Evolutionary conservation across 148 eudicot species (phyloP), one percentile per base, ranked within the genome.

Genomic region (Arctostaphylos glauca): DNA sequence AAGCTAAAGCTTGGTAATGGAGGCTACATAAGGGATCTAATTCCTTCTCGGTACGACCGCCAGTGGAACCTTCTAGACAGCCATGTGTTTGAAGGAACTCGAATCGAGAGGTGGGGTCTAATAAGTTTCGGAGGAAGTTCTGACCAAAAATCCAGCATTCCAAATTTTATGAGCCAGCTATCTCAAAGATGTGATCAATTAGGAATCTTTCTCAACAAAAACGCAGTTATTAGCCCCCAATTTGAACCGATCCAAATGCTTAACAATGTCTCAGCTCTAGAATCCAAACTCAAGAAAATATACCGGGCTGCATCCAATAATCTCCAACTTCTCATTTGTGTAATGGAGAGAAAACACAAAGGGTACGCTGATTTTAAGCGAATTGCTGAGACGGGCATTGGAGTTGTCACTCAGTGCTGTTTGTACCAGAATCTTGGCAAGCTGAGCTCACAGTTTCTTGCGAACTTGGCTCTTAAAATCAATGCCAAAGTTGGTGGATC

Each of bases 401-500:
- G 98, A 2, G 88, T 96, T 23, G 80, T 96, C 44, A 94, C 93
- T 82, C 98, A 96, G 77, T 96, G 98, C 80, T 96, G 98, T 84
- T 87, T 96, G 85, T 94, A 96, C 84, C 78, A 88, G 13, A 96
- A 96, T 80, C 91, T 96, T 43, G 86, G 71, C 52, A 96, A 91
- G 81, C 67, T 85, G 66, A 93, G 86, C 62, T 92, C 98, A 74
- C 96, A 93, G 66, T 94, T 94, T 79, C 89, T 96, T 10, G 89
- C 96, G 47, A 96, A 96, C 83, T 82, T 96, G 84, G 98, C 98
- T 76, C 92, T 96, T 31, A 96, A 96, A 87, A 96, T 96, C 80
- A 96, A 96, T 75, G 98, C 98, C 81, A 96, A 96, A 87, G 90
- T 94, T 3, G 98, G 98, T 43, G 98, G 98, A 1, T 96, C 91